Conservation (phyloP, 2,329 filamentous ascomycete genomes). For the Chlorencoelia australis region DNA sequence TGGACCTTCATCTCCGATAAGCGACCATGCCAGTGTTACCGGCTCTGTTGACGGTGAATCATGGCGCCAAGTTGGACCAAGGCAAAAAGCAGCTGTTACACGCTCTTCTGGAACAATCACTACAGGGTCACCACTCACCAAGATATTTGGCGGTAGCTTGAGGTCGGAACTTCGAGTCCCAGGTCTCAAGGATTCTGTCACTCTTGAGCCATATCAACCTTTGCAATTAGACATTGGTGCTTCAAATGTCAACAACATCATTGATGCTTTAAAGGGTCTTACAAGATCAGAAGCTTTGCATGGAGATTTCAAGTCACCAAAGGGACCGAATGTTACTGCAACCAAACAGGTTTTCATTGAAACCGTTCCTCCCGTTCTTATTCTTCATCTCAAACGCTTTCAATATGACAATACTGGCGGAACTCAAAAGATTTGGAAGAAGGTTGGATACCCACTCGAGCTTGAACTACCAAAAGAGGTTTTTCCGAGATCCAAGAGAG, state of each 20-base stretch:
- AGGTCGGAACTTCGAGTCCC: slow-evolving; percentile 82
- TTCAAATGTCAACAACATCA: slow-evolving; percentile 76
- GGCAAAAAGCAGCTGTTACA: slow-evolving; percentile 79
- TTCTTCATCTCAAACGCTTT: slow-evolving; percentile 94
- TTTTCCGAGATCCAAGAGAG: slow-evolving; percentile 65
- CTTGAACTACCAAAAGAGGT: slow-evolving; percentile 88
- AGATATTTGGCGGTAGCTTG: slow-evolving; percentile 87
- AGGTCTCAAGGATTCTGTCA: slow-evolving; percentile 83
- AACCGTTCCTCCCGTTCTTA: slow-evolving; percentile 78
- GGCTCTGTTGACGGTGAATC: slow-evolving; percentile 44
- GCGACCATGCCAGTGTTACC: slow-evolving; percentile 29
- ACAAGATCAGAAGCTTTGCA: slow-evolving; percentile 78
- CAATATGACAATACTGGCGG: slow-evolving; percentile 83
- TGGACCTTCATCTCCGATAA: slow-evolving; percentile 33
- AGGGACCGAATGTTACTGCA: slow-evolving; percentile 65
- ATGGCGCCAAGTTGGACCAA: slow-evolving; percentile 93
- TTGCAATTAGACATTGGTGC: slow-evolving; percentile 91
- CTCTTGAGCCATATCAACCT: slow-evolving; percentile 85
- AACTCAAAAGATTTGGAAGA: slow-evolving; percentile 98
- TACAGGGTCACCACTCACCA: slow-evolving; percentile 76
- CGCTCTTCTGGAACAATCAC: slow-evolving; percentile 70
- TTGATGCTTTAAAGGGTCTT: slow-evolving; percentile 78
- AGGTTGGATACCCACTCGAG: slow-evolving; percentile 88
- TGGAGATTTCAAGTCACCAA: slow-evolving; percentile 71
- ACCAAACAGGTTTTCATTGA: slow-evolving; percentile 96